phyloP scores from a whole-genome alignment of 2,329 filamentous ascomycete genomes.

The Paraphaeosphaeria minitans region DNA sequence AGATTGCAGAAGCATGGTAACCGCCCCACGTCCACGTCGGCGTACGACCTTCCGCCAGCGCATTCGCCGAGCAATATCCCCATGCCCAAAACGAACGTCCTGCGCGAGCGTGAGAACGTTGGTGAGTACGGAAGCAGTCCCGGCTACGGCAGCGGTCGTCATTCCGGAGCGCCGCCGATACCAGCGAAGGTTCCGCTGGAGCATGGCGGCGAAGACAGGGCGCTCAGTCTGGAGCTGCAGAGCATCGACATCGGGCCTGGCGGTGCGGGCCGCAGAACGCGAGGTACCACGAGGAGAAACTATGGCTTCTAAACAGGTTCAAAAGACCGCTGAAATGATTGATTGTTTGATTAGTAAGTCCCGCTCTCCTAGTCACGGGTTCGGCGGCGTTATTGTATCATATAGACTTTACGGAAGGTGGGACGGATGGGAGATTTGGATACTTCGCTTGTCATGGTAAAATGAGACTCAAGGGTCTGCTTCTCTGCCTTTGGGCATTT shows the following conservation, averaged over 20 bases:
- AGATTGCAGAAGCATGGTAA: slow-evolving; percentile 37
- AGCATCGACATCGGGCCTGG: slow-evolving; percentile 53
- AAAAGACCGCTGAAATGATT: background rate
- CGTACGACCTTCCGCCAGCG: slow-evolving; percentile 18
- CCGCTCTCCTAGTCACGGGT: background rate
- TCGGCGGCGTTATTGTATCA: slow-evolving; percentile 1
- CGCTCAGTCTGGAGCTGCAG: slow-evolving; percentile 73
- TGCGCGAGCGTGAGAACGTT: slow-evolving; percentile 44
- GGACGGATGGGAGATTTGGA: background rate
- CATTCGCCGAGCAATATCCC: slow-evolving; percentile 23
- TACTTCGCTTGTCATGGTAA: background rate
- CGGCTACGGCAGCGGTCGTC: slow-evolving; percentile 26
- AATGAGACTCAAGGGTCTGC: background rate
- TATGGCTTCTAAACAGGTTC: background rate
- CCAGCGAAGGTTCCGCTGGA: slow-evolving; percentile 72
- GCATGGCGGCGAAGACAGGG: slow-evolving; percentile 51
- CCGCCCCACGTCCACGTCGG: slow-evolving; percentile 25
- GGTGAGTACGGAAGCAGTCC: slow-evolving; percentile 40
- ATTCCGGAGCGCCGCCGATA: slow-evolving; percentile 59
- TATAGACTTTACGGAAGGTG: slow-evolving; percentile 1
- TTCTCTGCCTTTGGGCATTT: background rate
- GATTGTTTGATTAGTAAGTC: slow-evolving; percentile 8
- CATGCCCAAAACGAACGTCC: slow-evolving; percentile 28
- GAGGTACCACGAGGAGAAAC: slow-evolving; percentile 16
- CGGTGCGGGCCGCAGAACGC: slow-evolving; percentile 26